These are phyloP conservation scores for Sporobolomyces roseus DNA, from an alignment of 768 basidiomycete genomes.

Conservation along the genomic window DNA sequence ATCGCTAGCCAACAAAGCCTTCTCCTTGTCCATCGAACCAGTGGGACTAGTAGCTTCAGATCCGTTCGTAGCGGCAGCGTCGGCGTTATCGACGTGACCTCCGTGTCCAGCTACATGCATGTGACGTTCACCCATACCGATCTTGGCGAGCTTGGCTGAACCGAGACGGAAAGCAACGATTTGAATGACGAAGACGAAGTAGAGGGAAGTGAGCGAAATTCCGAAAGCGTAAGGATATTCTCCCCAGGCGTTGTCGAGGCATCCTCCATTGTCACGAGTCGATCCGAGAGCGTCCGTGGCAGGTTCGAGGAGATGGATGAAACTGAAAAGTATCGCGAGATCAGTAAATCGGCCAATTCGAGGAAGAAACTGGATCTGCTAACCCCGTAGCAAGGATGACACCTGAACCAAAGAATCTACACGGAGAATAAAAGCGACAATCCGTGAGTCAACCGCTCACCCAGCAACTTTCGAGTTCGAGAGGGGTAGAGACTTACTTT, in stretches of 20 bases:
- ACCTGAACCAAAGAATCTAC: conserved; percentile 33
- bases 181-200: conserved; percentile 42
- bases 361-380: background rate
- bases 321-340: background rate
- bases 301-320: conserved; percentile 44
- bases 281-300: conserved; percentile 22
- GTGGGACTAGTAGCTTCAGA: background rate
- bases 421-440: no score
- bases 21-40: conserved; percentile 15
- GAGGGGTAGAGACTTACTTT: conserved; percentile 38
- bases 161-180: conserved; percentile 44
- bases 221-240: conserved; percentile 47
- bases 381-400: conserved; percentile 45
- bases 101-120: conserved; percentile 29
- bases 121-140: conserved; percentile 32
- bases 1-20: conserved; percentile 1
- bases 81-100: conserved; percentile 14
- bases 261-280: conserved; percentile 36
- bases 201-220: conserved; percentile 45
- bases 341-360: background rate
- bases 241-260: conserved; percentile 44
- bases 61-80: conserved; percentile 13
- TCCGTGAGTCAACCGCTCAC: background rate
- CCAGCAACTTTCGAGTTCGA: no score
- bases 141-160: conserved; percentile 35